Base-by-base conservation (phyloP, 306 rosid genomes). In the Sindora glabra region DNA sequence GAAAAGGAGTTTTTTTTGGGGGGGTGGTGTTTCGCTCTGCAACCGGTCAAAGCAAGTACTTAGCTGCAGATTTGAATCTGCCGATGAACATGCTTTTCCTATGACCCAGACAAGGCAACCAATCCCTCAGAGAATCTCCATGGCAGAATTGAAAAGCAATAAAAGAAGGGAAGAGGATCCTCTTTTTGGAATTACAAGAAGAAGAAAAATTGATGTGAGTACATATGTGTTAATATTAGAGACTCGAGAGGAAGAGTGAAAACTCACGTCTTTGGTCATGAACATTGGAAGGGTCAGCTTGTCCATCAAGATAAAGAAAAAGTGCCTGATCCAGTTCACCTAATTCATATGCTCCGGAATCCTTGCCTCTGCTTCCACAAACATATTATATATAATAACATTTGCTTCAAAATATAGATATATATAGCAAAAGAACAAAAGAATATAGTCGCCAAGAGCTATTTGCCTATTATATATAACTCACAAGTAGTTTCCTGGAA, bases 251-350 rank as follows among this genome's bases (percentile, higher is more conserved):
- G 68, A 39, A 42, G 23, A 48, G 33, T 25, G 22, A 45, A 54
- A 55, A 36, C 77, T 68, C 76, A 92, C 98, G 88, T 79, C 74
- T 76, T 75, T 87, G 95, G 52, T 85, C 83, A 54, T 83, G 95
- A 70, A 77, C 52, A 33, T 32, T 79, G 0, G 83, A 76, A 2
- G 86, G 69, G 55, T 79, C 80, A 24, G 79, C 67, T 53, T 85
- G 94, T 72, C 90, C 96, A 71, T 89, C 95, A n/a, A 89, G 82
- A 57, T 94, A 94, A 16, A 82, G 90, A 75, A 94, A 89, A 64
- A 89, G 86, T 1, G 95, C 95, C 78, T 82, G 99, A 77, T 94
- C 99, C 56, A 94, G 59, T 65, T 94, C 99, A 2, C 94, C 94
- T 71, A 94, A 67, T 74, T 89, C 99, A 80, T 88, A 86, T 46